Evolutionary conservation across 192 early-diverging fungal genomes (phyloP).

Genomic region (Podila epigama): DNA sequence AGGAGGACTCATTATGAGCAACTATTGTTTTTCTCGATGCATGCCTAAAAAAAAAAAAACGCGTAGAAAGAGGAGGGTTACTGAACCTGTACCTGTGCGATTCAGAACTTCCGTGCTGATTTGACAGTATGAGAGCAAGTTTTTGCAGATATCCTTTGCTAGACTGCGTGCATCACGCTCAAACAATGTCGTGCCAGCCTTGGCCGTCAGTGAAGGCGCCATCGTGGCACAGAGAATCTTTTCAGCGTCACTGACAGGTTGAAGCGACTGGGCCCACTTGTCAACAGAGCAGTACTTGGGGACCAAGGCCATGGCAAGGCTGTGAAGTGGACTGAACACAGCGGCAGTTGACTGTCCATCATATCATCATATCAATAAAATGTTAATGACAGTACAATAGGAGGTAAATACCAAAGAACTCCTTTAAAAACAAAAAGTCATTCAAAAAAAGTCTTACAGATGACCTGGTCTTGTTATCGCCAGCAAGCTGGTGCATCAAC

Average conservation of each 20-base stretch:
- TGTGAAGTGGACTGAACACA: conserved; percentile 57
- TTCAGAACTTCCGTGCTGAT: conserved; percentile 37
- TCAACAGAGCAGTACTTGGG: conserved; percentile 51
- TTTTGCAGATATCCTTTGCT: conserved; percentile 56
- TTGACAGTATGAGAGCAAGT: conserved; percentile 63
- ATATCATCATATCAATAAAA: neutral
- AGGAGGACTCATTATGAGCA: neutral
- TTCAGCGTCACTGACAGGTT: conserved; percentile 45
- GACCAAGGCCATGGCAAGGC: conserved; percentile 48
- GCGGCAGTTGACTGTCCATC: conserved; percentile 31
- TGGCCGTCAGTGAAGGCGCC: conserved; percentile 22
- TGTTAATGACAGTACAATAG: neutral
- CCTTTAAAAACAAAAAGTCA: neutral
- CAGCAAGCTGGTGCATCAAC: conserved; percentile 53
- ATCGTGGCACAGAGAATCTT: conserved; percentile 16
- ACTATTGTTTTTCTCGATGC: neutral
- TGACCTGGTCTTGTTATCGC: conserved; percentile 24
- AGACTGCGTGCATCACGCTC: conserved; percentile 52
- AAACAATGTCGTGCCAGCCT: conserved; percentile 22
- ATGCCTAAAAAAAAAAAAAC: conserved; percentile 1
- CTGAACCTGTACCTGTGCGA: conserved; percentile 18
- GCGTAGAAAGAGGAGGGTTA: neutral
- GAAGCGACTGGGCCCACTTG: conserved; percentile 47
- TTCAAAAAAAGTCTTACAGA: conserved; percentile 3
- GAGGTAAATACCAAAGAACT: neutral